Evolutionary conservation across 441 rosid genomes (phyloP).

Genomic region (Erodium trifolium): DNA sequence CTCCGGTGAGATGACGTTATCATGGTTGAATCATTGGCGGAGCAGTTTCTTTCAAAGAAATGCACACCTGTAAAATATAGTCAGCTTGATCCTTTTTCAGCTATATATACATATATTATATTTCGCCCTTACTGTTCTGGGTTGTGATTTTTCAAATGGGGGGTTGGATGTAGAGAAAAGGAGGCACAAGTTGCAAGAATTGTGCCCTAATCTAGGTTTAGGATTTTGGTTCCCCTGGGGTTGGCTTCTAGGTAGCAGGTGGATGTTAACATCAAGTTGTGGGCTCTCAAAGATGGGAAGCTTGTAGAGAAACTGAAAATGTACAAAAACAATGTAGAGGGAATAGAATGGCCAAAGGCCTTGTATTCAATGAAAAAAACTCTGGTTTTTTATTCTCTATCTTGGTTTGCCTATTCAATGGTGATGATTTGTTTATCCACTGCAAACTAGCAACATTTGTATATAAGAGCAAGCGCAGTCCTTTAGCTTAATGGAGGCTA

Average conservation of each 20-base stretch:
- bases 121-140: not conserved
- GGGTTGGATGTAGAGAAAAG: constrained; percentile 30
- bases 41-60: constrained; percentile 40
- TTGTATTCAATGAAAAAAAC: not conserved
- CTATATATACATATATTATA: not conserved
- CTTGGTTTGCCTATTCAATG: too few relatives aligned
- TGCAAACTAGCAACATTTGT: too few relatives aligned
- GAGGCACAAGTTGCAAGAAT: constrained; percentile 15
- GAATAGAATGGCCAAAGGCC: constrained; percentile 6
- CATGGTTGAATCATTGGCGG: constrained; percentile 44
- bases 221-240: too few relatives aligned
- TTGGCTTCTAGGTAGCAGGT: constrained; percentile 8
- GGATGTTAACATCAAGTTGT: not conserved
- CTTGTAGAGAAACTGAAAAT: constrained; percentile 2
- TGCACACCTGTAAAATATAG: constrained; percentile 52
- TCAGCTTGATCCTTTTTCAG: constrained; percentile 25
- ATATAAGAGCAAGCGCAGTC: too few relatives aligned
- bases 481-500: too few relatives aligned
- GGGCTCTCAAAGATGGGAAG: too few relatives aligned
- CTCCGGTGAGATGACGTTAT: constrained; percentile 42
- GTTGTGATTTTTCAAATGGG: constrained; percentile 35
- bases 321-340: not conserved
- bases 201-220: constrained; percentile 16
- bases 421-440: too few relatives aligned
- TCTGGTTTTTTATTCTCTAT: not conserved